Conservation (phyloP, 2,329 filamentous ascomycete species). For the Verticillium zaregamsianum region DNA sequence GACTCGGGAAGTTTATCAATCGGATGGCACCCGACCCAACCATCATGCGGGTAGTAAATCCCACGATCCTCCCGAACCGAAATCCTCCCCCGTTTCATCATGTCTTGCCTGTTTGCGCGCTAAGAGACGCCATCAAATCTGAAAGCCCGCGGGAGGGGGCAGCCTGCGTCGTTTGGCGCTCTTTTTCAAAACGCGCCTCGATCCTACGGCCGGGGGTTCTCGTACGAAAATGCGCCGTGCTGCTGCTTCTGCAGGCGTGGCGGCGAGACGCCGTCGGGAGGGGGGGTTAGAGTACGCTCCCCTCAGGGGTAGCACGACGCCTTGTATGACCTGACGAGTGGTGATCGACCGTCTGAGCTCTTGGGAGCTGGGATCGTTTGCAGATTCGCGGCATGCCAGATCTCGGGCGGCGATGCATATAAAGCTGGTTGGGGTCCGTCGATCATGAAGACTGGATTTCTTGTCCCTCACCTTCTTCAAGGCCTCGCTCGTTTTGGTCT, state of each 20-base stretch:
- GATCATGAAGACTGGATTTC: not conserved
- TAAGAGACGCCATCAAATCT: not conserved
- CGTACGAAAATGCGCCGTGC: not conserved
- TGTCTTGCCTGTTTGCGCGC: not conserved
- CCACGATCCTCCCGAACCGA: not conserved
- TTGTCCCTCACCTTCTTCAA: not conserved
- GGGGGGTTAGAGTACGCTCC: not conserved
- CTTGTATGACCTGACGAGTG: not conserved
- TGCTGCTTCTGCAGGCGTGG: not conserved
- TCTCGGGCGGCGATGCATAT: not conserved
- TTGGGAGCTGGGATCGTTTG: not conserved
- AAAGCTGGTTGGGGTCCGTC: not conserved
- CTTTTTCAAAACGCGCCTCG: not conserved
- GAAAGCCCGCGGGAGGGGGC: not conserved
- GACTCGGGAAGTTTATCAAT: not conserved
- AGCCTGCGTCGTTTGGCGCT: not conserved
- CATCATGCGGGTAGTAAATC: not conserved
- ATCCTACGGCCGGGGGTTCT: not conserved
- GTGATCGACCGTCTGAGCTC: not conserved
- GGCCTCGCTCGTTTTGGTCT: conserved; percentile 2
- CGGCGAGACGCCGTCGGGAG: not conserved
- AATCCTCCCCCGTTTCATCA: not conserved
- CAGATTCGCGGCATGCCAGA: not conserved
- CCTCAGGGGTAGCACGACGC: not conserved
- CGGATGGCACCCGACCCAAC: not conserved